Evolutionary conservation across 345 rosid species (phyloP).

Genomic region (Eutrema japonicum): DNA sequence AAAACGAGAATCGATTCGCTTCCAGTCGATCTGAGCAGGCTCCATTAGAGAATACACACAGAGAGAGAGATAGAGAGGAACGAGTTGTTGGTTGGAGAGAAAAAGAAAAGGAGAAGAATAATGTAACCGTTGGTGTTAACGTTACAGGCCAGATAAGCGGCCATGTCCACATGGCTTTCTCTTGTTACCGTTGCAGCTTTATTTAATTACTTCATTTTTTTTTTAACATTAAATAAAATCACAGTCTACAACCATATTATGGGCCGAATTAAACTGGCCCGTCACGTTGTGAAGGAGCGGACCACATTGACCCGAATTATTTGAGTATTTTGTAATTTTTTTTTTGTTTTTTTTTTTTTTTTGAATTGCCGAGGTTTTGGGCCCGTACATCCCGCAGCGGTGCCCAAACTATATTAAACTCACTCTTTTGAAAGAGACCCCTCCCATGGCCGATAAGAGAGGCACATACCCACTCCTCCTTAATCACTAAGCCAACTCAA

Average conservation of each 20-base stretch:
- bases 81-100: slow-evolving; percentile 31
- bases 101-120: slow-evolving; percentile 28
- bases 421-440: no score
- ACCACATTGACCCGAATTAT: background rate
- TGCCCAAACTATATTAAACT: no score
- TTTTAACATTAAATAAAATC: background rate
- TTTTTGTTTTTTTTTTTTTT: no score
- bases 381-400: no score
- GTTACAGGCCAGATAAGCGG: slow-evolving; percentile 33
- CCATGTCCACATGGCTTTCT: slow-evolving; percentile 28
- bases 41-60: slow-evolving; percentile 55
- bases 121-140: slow-evolving; percentile 51
- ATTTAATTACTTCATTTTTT: background rate
- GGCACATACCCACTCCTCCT: no score
- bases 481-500: no score
- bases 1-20: slow-evolving; percentile 69
- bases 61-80: slow-evolving; percentile 15
- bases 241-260: background rate
- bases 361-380: no score
- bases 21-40: slow-evolving; percentile 95
- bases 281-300: background rate
- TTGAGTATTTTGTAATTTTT: background rate
- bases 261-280: background rate
- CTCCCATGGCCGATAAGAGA: no score
- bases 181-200: slow-evolving; percentile 51